A percentile compares a stretch with the other conserved stretches of the same genome.
phyloP scores from a whole-genome alignment of 768 basidiomycete genomes.

The Boletus pseudo-olivaceus region DNA sequence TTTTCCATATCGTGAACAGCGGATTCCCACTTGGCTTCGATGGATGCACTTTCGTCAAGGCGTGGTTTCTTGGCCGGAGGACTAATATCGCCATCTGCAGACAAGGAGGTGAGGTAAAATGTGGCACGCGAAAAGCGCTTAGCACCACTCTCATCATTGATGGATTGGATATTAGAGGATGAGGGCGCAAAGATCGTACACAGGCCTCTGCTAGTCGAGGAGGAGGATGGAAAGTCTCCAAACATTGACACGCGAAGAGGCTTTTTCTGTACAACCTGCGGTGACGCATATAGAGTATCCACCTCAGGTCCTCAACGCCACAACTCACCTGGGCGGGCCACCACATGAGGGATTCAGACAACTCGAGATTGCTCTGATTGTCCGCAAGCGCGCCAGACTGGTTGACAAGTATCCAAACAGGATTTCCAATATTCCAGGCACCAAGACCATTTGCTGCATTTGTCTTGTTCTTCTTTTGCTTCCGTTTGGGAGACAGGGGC shows the following conservation, averaged over 20 bases:
- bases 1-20: constrained; percentile 47
- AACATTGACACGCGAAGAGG: constrained; percentile 31
- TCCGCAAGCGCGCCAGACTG: constrained; percentile 35
- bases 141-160: constrained; percentile 30
- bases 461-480: constrained; percentile 14
- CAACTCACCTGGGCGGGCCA: constrained; percentile 66
- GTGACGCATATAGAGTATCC: constrained; percentile 6
- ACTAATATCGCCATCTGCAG: background rate
- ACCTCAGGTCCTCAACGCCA: background rate
- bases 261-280: constrained; percentile 24
- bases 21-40: constrained; percentile 42
- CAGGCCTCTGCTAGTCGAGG: constrained; percentile 21
- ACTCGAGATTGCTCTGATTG: constrained; percentile 23
- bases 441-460: background rate
- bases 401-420: constrained; percentile 55
- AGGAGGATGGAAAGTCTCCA: constrained; percentile 28
- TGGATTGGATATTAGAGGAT: constrained; percentile 40
- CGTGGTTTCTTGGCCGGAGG: constrained; percentile 50
- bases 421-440: constrained; percentile 32
- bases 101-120: constrained; percentile 24
- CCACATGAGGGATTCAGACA: constrained; percentile 42
- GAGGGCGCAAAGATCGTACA: constrained; percentile 34
- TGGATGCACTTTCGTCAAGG: constrained; percentile 19
- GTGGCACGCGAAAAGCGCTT: constrained; percentile 44
- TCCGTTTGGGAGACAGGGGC: constrained; percentile 20